Percentiles rank a stretch among this genome's conserved stretches.
Evolutionary conservation across 768 basidiomycete genomes (phyloP).

Genomic region (Aureoboletus auriporus): DNA sequence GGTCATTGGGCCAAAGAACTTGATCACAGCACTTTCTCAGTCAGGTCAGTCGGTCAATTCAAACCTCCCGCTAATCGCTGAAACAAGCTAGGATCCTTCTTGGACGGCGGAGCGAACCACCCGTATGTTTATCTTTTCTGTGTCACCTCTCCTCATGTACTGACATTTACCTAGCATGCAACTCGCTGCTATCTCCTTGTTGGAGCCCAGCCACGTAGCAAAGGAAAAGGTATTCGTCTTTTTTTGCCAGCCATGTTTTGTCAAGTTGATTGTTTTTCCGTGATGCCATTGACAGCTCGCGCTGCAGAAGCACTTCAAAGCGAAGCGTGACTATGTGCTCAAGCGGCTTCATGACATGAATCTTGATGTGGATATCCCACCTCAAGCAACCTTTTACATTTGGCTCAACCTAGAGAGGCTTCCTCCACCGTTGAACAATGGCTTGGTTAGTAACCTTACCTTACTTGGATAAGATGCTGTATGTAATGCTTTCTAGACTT

Average conservation of each 20-base stretch:
- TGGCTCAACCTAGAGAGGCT: conserved; percentile 86
- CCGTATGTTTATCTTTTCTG: conserved; percentile 49
- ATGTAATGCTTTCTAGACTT: conserved; percentile 46
- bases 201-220: conserved; percentile 66
- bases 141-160: not conserved
- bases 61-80: not conserved
- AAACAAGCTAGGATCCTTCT: conserved; percentile 60
- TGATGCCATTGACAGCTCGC: conserved; percentile 45
- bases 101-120: conserved; percentile 94
- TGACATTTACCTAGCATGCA: conserved; percentile 54
- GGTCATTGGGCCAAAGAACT: conserved; percentile 88
- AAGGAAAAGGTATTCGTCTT: conserved; percentile 54
- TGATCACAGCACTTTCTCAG: conserved; percentile 89
- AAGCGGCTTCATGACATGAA: conserved; percentile 73
- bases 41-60: conserved; percentile 44
- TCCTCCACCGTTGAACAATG: conserved; percentile 81
- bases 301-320: conserved; percentile 87
- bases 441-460: conserved; percentile 51
- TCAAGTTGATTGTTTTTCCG: not conserved
- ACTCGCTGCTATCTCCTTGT: conserved; percentile 79
- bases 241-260: not conserved
- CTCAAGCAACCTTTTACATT: conserved; percentile 86
- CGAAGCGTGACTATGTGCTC: conserved; percentile 88
- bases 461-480: not conserved
- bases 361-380: conserved; percentile 73